phyloP scores from a whole-genome alignment of 345 rosid genomes.

The Corchorus olitorius region DNA sequence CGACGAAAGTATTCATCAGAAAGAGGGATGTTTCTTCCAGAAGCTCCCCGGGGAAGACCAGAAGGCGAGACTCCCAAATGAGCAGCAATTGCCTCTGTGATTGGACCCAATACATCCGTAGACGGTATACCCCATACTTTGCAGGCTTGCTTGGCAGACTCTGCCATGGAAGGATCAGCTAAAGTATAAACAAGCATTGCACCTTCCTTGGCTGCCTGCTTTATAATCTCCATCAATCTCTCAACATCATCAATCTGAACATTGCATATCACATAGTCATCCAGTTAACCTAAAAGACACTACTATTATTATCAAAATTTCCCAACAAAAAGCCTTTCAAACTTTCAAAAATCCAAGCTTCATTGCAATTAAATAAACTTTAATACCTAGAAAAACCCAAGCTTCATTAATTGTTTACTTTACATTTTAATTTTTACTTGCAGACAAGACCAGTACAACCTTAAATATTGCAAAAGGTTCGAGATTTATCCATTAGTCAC shows the following conservation, averaged over 20 bases:
- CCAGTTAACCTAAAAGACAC: not conserved
- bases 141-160: slow-evolving; percentile 70
- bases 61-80: slow-evolving; percentile 85
- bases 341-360: not conserved
- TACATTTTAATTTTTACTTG: not conserved
- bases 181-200: slow-evolving; percentile 74
- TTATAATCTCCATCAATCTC: slow-evolving; percentile 64
- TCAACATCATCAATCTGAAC: slow-evolving; percentile 73
- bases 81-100: slow-evolving; percentile 76
- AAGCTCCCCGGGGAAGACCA: slow-evolving; percentile 80
- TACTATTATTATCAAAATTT: not conserved
- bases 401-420: not conserved
- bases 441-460: not conserved
- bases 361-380: not conserved
- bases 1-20: slow-evolving; percentile 67
- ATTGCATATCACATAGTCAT: not conserved
- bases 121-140: slow-evolving; percentile 69
- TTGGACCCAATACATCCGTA: slow-evolving; percentile 78
- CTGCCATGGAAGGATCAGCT: slow-evolving; percentile 81
- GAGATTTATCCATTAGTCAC: not conserved
- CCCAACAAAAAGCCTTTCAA: not conserved
- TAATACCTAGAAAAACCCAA: too few species aligned
- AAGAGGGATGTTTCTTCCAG: slow-evolving; percentile 51
- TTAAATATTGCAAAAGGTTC: not conserved
- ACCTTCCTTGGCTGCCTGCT: slow-evolving; percentile 87